Evolutionary conservation across 805 yeast species (phyloP), one percentile per base, ranked within the genome.

Genomic region (Wickerhamiella siamensis): DNA sequence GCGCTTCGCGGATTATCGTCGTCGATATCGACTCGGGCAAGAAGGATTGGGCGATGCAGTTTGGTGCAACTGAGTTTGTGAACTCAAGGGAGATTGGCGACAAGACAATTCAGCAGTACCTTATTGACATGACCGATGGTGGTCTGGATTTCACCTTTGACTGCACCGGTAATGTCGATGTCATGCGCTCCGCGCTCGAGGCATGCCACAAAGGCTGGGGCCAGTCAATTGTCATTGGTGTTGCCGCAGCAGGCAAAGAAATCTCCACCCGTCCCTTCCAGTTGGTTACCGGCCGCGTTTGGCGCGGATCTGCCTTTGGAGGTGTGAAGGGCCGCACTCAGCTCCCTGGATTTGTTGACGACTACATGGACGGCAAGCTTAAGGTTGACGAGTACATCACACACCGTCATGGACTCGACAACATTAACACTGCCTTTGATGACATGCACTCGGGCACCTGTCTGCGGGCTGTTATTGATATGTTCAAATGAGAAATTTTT

Each of bases 161-260:
- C 70, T 87, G 97, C 70, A 91, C 98, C 41, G 99, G 99, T 67
- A 91, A 88, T 59, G 87, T 79, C 47, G 64, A 74, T 36, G 97
- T 91, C 39, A 91, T 91, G 99, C 79, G 97, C 68, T 70, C 77
- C 58, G 98, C 98, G 22, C 72, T 91, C 51, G 97, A 91, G 70
- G 83, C 94, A 18, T 86, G 95, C 63, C 97, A 91, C 70, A 88
- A 87, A 66, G 99, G 99, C 51, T 91, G 98, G 96, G 99, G 99
- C 65, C 76, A 79, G 59, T 84, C 95, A 18, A 73, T 88, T 53
- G 70, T 91, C 56, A 91, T 91, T 59, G 98, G 98, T 63, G 99
- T 91, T 53, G 99, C 98, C 38, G 94, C 95, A 52, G 94, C 96
- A 33, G 99, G 98, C 51, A 72, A 86, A 66, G 97, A 91, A 67